Base-by-base conservation (phyloP, 768 basidiomycete species). In the Tricholoma hemisulphureum region DNA sequence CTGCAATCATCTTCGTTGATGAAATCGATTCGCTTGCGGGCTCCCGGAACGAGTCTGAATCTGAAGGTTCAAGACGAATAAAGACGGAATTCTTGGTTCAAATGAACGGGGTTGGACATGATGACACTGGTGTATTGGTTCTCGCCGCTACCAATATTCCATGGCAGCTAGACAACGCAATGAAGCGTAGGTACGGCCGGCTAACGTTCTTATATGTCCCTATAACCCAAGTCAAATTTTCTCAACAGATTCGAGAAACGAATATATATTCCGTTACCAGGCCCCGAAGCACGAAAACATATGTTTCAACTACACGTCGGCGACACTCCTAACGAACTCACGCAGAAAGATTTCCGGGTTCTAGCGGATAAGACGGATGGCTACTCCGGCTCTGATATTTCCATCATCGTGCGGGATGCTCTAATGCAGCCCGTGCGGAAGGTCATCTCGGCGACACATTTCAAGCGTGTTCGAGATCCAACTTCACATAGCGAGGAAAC, bases 291-390 rank as follows among this genome's bases (percentile, higher is more conserved):
- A 11, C 83, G 97, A 45, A 82, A 86, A 71, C 87, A 86, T 26
- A 99, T 99, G 94, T 99, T 99, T 69, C 91, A 98, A 75, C 85
- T 99, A 43, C 95, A 99, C 66, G 83, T 98, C 48, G 97, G 97
- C 2, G 78, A 85, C 16, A 99, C 97, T 1, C 96, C 97, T 18
- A 94, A 93, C 69, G 80, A 91, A 61, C 82, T 98, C 10, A 74
- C 81, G 9, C 76, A 79, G 29, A 85, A 88, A 65, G 95, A 98
- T 66, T 96, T 88, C 71, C 85, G 88, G 29, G 65, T 73, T 23
- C 80, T 99, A 1, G 97, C 93, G 2, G 85, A 93, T 11, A 83
- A 80, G 66, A 98, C 97, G 0, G 93, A 97, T 20, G 95, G 95
- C 0, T 97, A 92, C 71, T 93, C 95, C 28, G 96, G 96, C 7